These are phyloP conservation scores for Aureobasidium mangrovei DNA, from an alignment of 2,329 filamentous ascomycete genomes.

Conservation along the genomic window DNA sequence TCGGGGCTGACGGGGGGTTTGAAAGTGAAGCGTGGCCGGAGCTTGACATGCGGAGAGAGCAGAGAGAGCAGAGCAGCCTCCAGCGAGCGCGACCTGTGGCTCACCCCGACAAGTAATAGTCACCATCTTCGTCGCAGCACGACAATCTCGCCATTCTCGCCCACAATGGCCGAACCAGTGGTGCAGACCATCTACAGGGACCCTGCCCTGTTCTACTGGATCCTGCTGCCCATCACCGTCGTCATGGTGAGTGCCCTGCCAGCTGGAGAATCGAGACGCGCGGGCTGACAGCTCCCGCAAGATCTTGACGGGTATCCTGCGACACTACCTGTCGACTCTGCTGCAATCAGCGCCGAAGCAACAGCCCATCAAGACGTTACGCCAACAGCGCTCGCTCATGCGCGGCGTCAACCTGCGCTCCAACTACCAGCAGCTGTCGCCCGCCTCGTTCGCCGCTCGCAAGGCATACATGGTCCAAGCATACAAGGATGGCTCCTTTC, in stretches of 20 bases:
- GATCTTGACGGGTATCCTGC: slow-evolving; percentile 88
- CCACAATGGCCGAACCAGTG: slow-evolving; percentile 69
- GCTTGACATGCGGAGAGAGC: neutral
- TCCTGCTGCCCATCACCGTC: slow-evolving; percentile 90
- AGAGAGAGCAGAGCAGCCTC: too few species aligned
- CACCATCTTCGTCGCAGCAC: neutral
- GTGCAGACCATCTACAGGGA: slow-evolving; percentile 97
- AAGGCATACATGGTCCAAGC: slow-evolving; percentile 72
- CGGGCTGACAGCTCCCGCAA: slow-evolving; percentile 28
- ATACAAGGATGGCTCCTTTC: slow-evolving; percentile 76
- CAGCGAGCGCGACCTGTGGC: too few species aligned
- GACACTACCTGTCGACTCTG: slow-evolving; percentile 91
- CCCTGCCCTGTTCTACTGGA: slow-evolving; percentile 99
- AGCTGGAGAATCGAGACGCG: neutral
- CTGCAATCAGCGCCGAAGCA: slow-evolving; percentile 80
- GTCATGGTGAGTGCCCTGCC: slow-evolving; percentile 66
- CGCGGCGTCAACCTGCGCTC: slow-evolving; percentile 76
- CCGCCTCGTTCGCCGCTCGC: slow-evolving; percentile 65
- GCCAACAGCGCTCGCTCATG: slow-evolving; percentile 74
- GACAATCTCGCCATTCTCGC: neutral
- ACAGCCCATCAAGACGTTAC: slow-evolving; percentile 62
- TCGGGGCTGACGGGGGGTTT: neutral
- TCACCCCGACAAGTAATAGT: neutral
- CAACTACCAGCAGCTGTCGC: slow-evolving; percentile 73
- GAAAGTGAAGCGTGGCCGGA: slow-evolving; percentile 11